Base-by-base conservation (phyloP, 441 rosid species). In the Populus hybrid region DNA sequence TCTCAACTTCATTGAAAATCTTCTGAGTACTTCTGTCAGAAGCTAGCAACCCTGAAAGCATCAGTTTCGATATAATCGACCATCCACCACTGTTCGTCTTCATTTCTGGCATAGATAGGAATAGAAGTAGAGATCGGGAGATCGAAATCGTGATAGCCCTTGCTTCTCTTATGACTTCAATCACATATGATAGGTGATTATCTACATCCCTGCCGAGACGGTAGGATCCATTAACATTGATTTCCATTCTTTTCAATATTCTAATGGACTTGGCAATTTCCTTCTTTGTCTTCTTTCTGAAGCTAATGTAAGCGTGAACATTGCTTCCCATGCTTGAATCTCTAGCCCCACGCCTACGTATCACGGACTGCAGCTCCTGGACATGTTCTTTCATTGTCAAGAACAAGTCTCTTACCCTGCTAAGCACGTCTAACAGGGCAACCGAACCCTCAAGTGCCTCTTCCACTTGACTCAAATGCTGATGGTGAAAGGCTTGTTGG, bases 381-480 rank as follows among this genome's bases (percentile, higher is more conserved):
- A 90, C 78, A 68, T 90, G 87, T 71, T 86, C 88, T 78, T 85
- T 86, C 82, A 86, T 86, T 9, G 79, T 68, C 69, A 84, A 71
- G 77, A 90, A n/a, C 68, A 89, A 6, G 72, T 90, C 95, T 77
- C 91, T 86, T 6, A 85, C 83, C 1, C 73, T 80, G 75, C 87
- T 84, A 59, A 93, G 90, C 0, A 88, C 81, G 76, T 90, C 97
- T 33, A 94, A 77, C 78, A 87, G 80, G 77, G 75, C 81, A n/a
- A 88, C 76, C 0, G 95, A 93, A n/a, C 80, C 89, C 28, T 93
- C 90, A 2, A 92, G 83, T 18, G 83, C 85, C 28, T 83, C 82
- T 71, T 89, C 94, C 36, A 91, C 84, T 1, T 74, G 77, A 40
- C 78, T 75, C 53, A 73, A 26, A 24, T 83, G 79, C 1, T 75